These are phyloP conservation scores for Byssochlamys sp. DNA, from an alignment of 2,329 filamentous ascomycete species.

Conservation along the genomic window DNA sequence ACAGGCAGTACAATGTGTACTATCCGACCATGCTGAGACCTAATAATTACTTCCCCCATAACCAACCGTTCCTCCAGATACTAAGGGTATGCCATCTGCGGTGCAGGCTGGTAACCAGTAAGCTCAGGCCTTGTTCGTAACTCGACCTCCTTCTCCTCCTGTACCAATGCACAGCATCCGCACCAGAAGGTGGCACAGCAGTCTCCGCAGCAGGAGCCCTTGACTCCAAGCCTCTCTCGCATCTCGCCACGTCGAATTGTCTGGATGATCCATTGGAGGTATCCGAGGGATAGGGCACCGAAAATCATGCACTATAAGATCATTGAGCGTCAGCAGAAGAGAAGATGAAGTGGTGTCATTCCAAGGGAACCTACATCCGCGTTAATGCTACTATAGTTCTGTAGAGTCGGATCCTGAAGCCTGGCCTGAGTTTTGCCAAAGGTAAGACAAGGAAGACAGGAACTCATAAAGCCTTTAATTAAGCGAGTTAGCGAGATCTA, in stretches of 20 bases:
- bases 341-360: background rate
- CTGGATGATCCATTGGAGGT: slow-evolving; percentile 12
- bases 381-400: slow-evolving; percentile 7
- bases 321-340: background rate
- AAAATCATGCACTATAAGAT: slow-evolving; percentile 8
- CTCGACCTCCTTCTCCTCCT: slow-evolving; percentile 14
- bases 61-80: background rate
- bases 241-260: slow-evolving; percentile 10
- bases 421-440: slow-evolving; percentile 12
- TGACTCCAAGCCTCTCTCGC: slow-evolving; percentile 10
- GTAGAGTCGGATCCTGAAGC: slow-evolving; percentile 3
- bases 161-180: slow-evolving; percentile 12
- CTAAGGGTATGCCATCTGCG: slow-evolving; percentile 5
- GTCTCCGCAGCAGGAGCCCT: slow-evolving; percentile 11
- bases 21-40: too few species aligned
- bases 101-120: slow-evolving; percentile 3
- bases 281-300: slow-evolving; percentile 6
- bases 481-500: background rate
- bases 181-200: slow-evolving; percentile 11
- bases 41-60: background rate
- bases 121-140: slow-evolving; percentile 9
- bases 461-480: slow-evolving; percentile 7
- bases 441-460: slow-evolving; percentile 11
- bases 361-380: background rate
- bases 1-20: too few species aligned